Percentiles rank a stretch among this genome's conserved stretches.
These are phyloP conservation scores for Candida sphagnicola DNA, from an alignment of 805 yeast species.

Conservation along the genomic window DNA sequence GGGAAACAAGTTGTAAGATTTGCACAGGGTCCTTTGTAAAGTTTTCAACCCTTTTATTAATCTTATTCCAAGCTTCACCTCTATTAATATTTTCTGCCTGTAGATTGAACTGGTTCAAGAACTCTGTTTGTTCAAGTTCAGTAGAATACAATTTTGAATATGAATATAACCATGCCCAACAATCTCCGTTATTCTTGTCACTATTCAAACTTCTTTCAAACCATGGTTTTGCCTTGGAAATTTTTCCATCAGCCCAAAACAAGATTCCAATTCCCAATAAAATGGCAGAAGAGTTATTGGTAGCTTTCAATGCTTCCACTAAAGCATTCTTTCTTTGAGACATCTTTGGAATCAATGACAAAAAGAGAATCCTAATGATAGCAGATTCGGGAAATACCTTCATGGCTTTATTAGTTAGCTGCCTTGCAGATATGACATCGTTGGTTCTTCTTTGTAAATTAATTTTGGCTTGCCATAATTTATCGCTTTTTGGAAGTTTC, in stretches of 20 bases:
- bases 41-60: slow-evolving; percentile 47
- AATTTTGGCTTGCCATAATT: slow-evolving; percentile 57
- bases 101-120: slow-evolving; percentile 32
- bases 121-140: slow-evolving; percentile 28
- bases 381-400: slow-evolving; percentile 57
- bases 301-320: slow-evolving; percentile 65
- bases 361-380: slow-evolving; percentile 60
- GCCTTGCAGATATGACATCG: slow-evolving; percentile 49
- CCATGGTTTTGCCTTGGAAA: slow-evolving; percentile 66
- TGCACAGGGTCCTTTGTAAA: slow-evolving; percentile 38
- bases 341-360: slow-evolving; percentile 44
- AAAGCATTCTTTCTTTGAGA: slow-evolving; percentile 55
- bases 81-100: slow-evolving; percentile 48
- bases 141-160: slow-evolving; percentile 38
- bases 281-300: slow-evolving; percentile 57
- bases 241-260: slow-evolving; percentile 64
- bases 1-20: slow-evolving; percentile 31
- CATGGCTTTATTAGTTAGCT: slow-evolving; percentile 55
- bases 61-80: slow-evolving; percentile 58
- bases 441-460: slow-evolving; percentile 51
- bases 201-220: slow-evolving; percentile 61
- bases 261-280: slow-evolving; percentile 62
- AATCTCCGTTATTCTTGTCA: slow-evolving; percentile 65
- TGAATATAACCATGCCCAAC: slow-evolving; percentile 64
- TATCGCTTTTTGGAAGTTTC: slow-evolving; percentile 44